phyloP scores from a whole-genome alignment of 495 filamentous ascomycete species.

The Collariella sp. region DNA sequence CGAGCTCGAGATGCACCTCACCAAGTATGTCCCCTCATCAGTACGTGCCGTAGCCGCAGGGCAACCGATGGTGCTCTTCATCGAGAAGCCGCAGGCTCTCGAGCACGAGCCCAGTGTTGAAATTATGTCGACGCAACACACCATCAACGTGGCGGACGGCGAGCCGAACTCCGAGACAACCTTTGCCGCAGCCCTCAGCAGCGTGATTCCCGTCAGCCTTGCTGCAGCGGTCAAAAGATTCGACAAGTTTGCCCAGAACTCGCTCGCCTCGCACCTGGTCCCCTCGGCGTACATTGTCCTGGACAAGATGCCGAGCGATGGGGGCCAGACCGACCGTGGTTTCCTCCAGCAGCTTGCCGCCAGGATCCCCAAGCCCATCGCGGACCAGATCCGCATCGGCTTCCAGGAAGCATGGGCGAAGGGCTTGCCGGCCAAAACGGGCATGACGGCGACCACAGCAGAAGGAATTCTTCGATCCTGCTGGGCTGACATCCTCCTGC shows the following conservation, averaged over 20 bases:
- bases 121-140: background rate
- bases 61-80: background rate
- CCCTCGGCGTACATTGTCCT: constrained; percentile 45
- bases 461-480: constrained; percentile 20
- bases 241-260: constrained; percentile 16
- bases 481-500: constrained; percentile 17
- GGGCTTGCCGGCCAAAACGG: background rate
- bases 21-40: background rate
- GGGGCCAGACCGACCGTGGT: constrained; percentile 40
- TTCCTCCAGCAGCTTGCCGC: constrained; percentile 4
- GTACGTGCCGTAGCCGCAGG: background rate
- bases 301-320: constrained; percentile 38
- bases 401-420: constrained; percentile 9
- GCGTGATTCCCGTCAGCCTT: background rate
- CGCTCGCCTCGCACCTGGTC: constrained; percentile 40
- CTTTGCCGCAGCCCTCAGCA: background rate
- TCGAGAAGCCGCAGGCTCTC: background rate
- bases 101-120: background rate
- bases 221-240: background rate
- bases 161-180: too few relatives aligned
- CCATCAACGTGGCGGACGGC: background rate
- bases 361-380: background rate
- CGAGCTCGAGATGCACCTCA: constrained; percentile 48
- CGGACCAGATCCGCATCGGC: background rate
- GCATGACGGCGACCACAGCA: background rate